Evolutionary conservation across 2,329 filamentous ascomycete species (phyloP).

Genomic region (Colletotrichum nymphaeae): DNA sequence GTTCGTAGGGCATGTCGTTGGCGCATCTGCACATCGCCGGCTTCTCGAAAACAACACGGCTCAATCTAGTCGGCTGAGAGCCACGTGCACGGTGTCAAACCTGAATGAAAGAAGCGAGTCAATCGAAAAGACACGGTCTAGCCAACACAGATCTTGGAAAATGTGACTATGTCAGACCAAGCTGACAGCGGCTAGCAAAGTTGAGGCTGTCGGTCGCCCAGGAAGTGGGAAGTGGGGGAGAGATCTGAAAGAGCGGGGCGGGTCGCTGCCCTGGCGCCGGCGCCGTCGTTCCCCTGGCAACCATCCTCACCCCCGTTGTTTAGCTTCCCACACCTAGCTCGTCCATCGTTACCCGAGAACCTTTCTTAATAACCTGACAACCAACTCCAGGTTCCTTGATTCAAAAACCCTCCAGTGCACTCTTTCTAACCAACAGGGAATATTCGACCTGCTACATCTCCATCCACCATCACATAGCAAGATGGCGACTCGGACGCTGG

Average conservation of each 20-base stretch:
- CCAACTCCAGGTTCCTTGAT: slow-evolving; percentile 3
- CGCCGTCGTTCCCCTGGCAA: slow-evolving; percentile 30
- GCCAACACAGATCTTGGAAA: background rate
- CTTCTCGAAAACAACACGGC: background rate
- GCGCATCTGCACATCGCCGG: too few species aligned
- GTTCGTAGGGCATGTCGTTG: too few species aligned
- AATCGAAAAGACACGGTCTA: background rate
- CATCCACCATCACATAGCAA: slow-evolving; percentile 29
- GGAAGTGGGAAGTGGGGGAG: slow-evolving; percentile 26
- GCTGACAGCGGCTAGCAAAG: slow-evolving; percentile 26
- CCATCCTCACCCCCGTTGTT: slow-evolving; percentile 28
- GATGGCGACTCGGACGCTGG: slow-evolving; percentile 83
- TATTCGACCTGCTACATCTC: slow-evolving; percentile 17
- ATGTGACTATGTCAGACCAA: slow-evolving; percentile 7
- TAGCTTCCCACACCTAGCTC: slow-evolving; percentile 18
- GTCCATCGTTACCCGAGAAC: slow-evolving; percentile 23
- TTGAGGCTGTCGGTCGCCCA: background rate
- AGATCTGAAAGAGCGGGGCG: slow-evolving; percentile 24
- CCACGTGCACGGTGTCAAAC: slow-evolving; percentile 1
- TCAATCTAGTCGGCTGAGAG: background rate
- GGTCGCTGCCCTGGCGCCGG: slow-evolving; percentile 30
- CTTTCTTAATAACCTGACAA: slow-evolving; percentile 29
- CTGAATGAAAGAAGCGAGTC: background rate
- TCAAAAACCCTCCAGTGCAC: slow-evolving; percentile 20
- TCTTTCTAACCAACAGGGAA: slow-evolving; percentile 34